Percentiles rank a stretch among this genome's conserved stretches.
phyloP scores from a whole-genome alignment of 2,329 filamentous ascomycete species.

The Ophiostoma pallidulum region DNA sequence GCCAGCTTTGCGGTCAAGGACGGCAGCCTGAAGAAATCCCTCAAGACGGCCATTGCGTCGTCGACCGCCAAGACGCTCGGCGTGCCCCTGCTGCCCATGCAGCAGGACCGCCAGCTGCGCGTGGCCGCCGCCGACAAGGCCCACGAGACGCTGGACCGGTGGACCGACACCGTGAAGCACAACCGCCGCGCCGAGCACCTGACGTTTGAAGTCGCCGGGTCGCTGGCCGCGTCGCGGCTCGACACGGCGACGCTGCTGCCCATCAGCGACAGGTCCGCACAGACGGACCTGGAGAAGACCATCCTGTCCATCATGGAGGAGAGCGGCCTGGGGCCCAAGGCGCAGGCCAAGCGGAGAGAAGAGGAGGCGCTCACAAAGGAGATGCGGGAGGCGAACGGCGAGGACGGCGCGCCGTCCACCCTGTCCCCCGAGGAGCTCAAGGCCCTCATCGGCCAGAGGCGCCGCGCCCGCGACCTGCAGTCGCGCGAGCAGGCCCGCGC shows the following conservation, averaged over 20 bases:
- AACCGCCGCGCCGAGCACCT: conserved; percentile 88
- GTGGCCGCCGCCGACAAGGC: conserved; percentile 79
- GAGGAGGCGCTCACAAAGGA: conserved; percentile 35
- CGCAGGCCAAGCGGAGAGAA: conserved; percentile 26
- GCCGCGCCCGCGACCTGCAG: conserved; percentile 71
- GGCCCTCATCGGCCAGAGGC: conserved; percentile 62
- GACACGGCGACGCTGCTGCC: conserved; percentile 45
- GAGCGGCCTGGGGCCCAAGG: conserved; percentile 58
- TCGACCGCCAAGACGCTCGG: conserved; percentile 62
- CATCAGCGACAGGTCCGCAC: conserved; percentile 51
- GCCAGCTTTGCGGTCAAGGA: conserved; percentile 4
- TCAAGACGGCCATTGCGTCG: conserved; percentile 58
- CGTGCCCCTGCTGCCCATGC: conserved; percentile 72
- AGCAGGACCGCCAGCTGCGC: conserved; percentile 79
- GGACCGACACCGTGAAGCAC: conserved; percentile 91
- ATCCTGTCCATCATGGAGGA: conserved; percentile 86
- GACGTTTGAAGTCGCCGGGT: conserved; percentile 73
- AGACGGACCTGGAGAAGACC: conserved; percentile 73
- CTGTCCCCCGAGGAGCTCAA: conserved; percentile 59
- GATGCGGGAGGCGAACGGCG: conserved; percentile 53
- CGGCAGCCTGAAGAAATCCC: conserved; percentile 54
- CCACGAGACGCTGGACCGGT: conserved; percentile 80
- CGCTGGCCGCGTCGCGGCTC: conserved; percentile 51
- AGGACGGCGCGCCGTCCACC: conserved; percentile 63
- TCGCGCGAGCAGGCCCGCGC: conserved; percentile 83